Conservation (phyloP, 2,329 filamentous ascomycete genomes). For the Aspergillus jensenii region DNA sequence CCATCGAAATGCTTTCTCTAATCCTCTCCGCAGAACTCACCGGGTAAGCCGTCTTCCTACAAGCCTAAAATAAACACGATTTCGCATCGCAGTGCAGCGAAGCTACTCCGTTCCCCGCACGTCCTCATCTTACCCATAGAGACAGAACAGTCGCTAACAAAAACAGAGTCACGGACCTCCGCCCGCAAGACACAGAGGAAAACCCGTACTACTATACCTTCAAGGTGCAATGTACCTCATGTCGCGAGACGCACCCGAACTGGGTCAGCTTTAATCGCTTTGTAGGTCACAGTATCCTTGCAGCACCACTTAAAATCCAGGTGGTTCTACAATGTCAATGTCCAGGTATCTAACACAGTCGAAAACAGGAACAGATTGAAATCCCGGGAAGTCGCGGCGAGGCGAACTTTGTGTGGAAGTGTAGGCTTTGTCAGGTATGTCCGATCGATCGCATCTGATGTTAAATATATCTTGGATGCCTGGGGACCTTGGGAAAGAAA, state of each 20-base stretch:
- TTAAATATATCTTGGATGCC: neutral
- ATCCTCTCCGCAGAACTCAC: constrained; percentile 38
- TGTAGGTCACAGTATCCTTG: constrained; percentile 58
- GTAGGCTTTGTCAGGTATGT: constrained; percentile 90
- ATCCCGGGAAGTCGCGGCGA: constrained; percentile 91
- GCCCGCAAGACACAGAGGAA: constrained; percentile 76
- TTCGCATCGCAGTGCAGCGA: neutral
- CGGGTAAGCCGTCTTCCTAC: constrained; percentile 30
- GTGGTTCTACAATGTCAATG: neutral
- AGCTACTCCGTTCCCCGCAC: constrained; percentile 16
- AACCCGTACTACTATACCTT: constrained; percentile 95
- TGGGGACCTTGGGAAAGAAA: neutral
- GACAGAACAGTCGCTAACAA: constrained; percentile 7
- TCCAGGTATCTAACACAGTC: neutral
- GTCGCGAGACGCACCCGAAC: constrained; percentile 85
- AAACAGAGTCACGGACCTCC: constrained; percentile 81
- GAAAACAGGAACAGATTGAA: constrained; percentile 75
- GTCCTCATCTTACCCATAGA: no score
- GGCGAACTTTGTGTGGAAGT: constrained; percentile 99
- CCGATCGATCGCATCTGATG: neutral
- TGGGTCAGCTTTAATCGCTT: constrained; percentile 84
- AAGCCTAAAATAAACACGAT: neutral
- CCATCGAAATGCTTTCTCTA: constrained; percentile 39
- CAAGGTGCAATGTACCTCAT: constrained; percentile 97
- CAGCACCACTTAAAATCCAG: neutral